These are phyloP conservation scores for Boletus speciosus DNA, from an alignment of 768 basidiomycete genomes.

Conservation along the genomic window DNA sequence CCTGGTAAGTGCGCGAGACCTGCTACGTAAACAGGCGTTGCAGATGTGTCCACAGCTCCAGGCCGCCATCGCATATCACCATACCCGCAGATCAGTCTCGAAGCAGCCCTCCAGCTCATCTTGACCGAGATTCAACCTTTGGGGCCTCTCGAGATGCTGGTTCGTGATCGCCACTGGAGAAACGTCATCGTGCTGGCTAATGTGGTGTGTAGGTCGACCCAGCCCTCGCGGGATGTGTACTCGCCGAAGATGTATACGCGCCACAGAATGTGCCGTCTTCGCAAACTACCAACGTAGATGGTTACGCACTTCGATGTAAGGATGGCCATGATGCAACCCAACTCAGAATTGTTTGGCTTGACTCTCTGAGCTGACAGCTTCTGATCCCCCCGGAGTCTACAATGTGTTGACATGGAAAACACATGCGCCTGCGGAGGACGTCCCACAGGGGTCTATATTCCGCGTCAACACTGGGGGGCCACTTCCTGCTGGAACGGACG, in stretches of 20 bases:
- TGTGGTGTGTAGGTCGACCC: constrained; percentile 49
- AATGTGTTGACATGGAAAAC: constrained; percentile 59
- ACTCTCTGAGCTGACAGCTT: constrained; percentile 39
- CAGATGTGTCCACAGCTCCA: constrained; percentile 43
- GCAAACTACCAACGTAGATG: constrained; percentile 81
- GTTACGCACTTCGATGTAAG: constrained; percentile 77
- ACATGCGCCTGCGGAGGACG: constrained; percentile 24
- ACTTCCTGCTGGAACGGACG: constrained; percentile 68
- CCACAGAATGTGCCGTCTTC: constrained; percentile 59
- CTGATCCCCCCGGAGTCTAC: constrained; percentile 62
- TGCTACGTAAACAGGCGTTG: not conserved
- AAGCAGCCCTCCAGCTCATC: constrained; percentile 60
- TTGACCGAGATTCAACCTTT: constrained; percentile 46
- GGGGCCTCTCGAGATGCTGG: constrained; percentile 37
- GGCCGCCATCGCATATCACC: constrained; percentile 74
- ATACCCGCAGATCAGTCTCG: constrained; percentile 65
- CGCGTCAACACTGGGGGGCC: constrained; percentile 88
- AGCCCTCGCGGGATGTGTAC: constrained; percentile 59
- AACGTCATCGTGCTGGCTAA: not conserved
- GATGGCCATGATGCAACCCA: constrained; percentile 12
- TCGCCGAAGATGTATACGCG: constrained; percentile 74
- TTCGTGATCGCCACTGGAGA: constrained; percentile 26
- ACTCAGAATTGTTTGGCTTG: not conserved
- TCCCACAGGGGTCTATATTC: constrained; percentile 45
- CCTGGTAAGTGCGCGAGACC: constrained; percentile 46